A percentile compares a stretch with the other conserved stretches of the same genome.
phyloP scores from a whole-genome alignment of 345 rosid species.

The Brassica carinata region DNA sequence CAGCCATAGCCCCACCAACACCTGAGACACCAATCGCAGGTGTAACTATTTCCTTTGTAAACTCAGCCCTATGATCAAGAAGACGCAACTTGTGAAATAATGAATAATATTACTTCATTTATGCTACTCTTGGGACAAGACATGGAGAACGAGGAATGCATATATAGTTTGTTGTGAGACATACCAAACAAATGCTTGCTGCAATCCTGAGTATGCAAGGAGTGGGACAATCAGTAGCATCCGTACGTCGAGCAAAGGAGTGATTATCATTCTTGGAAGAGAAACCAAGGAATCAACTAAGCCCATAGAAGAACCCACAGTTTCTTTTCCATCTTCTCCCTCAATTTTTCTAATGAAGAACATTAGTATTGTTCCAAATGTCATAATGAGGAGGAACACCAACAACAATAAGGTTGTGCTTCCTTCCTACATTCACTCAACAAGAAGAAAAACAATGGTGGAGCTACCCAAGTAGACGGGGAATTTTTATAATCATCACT shows the following conservation, averaged over 20 bases:
- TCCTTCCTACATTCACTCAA: slow-evolving; percentile 63
- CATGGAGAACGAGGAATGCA: too few species aligned
- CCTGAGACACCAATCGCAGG: slow-evolving; percentile 86
- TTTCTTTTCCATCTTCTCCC: slow-evolving; percentile 52
- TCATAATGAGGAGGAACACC: slow-evolving; percentile 75
- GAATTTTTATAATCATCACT: not conserved
- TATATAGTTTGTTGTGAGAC: not conserved
- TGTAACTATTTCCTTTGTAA: slow-evolving; percentile 79
- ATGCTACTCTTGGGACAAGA: not conserved
- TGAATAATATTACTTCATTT: not conserved
- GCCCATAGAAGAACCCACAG: slow-evolving; percentile 50
- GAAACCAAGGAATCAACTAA: slow-evolving; percentile 54
- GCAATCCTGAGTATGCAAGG: slow-evolving; percentile 87
- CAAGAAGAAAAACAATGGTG: slow-evolving; percentile 30
- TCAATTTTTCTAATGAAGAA: slow-evolving; percentile 73
- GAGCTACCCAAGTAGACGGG: slow-evolving; percentile 17
- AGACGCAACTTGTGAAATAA: not conserved
- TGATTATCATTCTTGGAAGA: slow-evolving; percentile 58
- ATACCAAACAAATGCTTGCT: slow-evolving; percentile 96
- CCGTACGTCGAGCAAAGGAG: slow-evolving; percentile 67
- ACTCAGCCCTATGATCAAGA: slow-evolving; percentile 69
- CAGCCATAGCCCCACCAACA: slow-evolving; percentile 91
- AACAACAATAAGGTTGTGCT: slow-evolving; percentile 68
- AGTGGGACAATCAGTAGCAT: slow-evolving; percentile 86
- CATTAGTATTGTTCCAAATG: slow-evolving; percentile 74